Base-by-base conservation (phyloP, 129 eudicot species). In the Flaveria robusta region DNA sequence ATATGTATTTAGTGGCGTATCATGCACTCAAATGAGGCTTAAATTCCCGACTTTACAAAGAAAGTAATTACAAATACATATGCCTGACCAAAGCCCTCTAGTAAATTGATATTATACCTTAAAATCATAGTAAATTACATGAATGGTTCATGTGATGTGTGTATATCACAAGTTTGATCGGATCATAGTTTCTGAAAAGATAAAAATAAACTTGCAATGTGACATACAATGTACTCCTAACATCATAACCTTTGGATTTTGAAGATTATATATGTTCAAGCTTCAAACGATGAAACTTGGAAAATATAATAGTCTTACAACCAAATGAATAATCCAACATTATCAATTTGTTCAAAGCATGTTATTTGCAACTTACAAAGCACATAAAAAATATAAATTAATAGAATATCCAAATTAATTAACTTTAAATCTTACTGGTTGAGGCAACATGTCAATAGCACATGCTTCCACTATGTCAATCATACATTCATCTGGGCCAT, bases 381-480 rank as follows among this genome's bases (percentile, higher is more conserved):
- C 15, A 31, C 51, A 23, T 16, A 12, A 20, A 41, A 1, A 45
- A 2, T 12, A 45, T 5, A 14, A 1, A 45, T 5, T 7, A 1
- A 27, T 20, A 50, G 13, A 46, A 47, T 20, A 71, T 47, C 27
- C 1, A 49, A n/a, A 19, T 14, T 9, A n/a, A 19, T 14, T 9
- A 51, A 43, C 15, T 54, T 5, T 3, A 71, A 71, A 49, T 47
- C 70, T 15, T 85, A 90, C 98, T 82, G 79, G 73, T 64, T 81
- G 86, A 60, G 97, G 90, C 86, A 91, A 87, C 41, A 70, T 60
- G 72, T 83, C 31, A 69, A 90, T 81, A 15, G 96, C 96, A 72
- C 98, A 93, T 39, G 98, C 97, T 83, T 93, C 88, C 60, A 78
- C 85, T 46, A 82, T 82, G 77, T 93, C 83, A 77, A 93, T 80